Evolutionary conservation across 2,329 filamentous ascomycete species (phyloP), one percentile per base, ranked within the genome.

Genomic region (Ophiocordyceps camponoti-floridani): DNA sequence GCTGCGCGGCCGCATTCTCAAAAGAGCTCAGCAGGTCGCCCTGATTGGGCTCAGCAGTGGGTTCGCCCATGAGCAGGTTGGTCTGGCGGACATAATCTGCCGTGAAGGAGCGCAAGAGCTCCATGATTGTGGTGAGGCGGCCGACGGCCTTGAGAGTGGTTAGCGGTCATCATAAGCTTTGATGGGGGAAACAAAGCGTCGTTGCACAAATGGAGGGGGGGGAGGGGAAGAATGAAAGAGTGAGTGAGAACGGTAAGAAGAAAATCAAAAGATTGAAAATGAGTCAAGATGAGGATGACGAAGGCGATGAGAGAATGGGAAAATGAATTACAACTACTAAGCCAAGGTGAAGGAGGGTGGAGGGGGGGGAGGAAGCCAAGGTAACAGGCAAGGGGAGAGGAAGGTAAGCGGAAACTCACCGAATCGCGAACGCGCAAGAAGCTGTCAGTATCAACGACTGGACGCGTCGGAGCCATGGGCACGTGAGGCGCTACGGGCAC

Each of bases 71-170:
- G 42, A 94, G 76, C 8, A 85, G 79, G 61, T 88, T 86, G 53
- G 84, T 87, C 69, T 94, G 86, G 58, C 85, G 82, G 57, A 93
- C 76, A 65, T 94, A 94, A 53, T 88, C 84, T 55, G 77, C 74
- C 51, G 84, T 81, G 54, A 94, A 80, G 47, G 79, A 80, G 56
- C 83, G 80, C 58, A 94, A 79, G 38, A 86, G 75, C 48, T 80
- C 77, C 56, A 88, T 77, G 43, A 95, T 81, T 47, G 81, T 84
- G 51, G 81, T 77, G 51, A 94, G 78, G 46, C 84, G 77, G 28
- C 54, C 56, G 44, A 64, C 54, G 45, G 61, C 59, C 56, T 83
- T 54, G 84, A 76, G 33, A 43, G 27, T 4, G 16, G 62, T 73
- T 62, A 73, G 63, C 46, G 33, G 26, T 13, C 13, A 28, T 23